phyloP scores from a whole-genome alignment of 2,329 filamentous ascomycete genomes.

The Taxawa tesnikishii region DNA sequence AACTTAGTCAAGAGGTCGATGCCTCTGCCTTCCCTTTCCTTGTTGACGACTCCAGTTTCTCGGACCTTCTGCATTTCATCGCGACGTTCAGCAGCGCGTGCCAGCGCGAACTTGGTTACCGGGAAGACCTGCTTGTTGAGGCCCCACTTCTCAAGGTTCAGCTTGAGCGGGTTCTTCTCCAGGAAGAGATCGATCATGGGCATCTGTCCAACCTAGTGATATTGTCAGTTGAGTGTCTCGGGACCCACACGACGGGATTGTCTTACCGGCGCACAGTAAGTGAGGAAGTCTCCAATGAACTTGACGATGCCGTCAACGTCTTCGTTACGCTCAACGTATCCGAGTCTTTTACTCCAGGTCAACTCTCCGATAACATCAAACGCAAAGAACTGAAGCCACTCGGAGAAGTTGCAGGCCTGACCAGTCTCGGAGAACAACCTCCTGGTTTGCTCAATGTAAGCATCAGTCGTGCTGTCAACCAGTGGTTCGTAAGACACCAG shows the following conservation, averaged over 20 bases:
- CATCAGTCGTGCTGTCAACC: slow-evolving; percentile 60
- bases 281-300: slow-evolving; percentile 52
- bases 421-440: slow-evolving; percentile 28
- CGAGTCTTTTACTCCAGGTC: slow-evolving; percentile 63
- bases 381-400: slow-evolving; percentile 69
- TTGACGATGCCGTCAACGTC: slow-evolving; percentile 64
- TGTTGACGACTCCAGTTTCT: slow-evolving; percentile 24
- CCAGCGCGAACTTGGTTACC: slow-evolving; percentile 58
- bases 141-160: slow-evolving; percentile 55
- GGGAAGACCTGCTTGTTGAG: slow-evolving; percentile 58
- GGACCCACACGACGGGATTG: neutral
- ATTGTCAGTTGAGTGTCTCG: neutral
- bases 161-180: slow-evolving; percentile 62
- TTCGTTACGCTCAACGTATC: slow-evolving; percentile 61
- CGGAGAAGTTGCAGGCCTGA: slow-evolving; percentile 48
- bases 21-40: slow-evolving; percentile 24
- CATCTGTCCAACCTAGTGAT: slow-evolving; percentile 55
- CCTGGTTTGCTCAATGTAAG: slow-evolving; percentile 49
- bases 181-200: slow-evolving; percentile 57
- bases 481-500: slow-evolving; percentile 70
- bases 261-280: slow-evolving; percentile 58
- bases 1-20: slow-evolving; percentile 61
- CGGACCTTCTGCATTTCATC: slow-evolving; percentile 38
- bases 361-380: slow-evolving; percentile 73
- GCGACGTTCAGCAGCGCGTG: slow-evolving; percentile 53